These are phyloP conservation scores for Lippia alba DNA, from an alignment of 305 asterid genomes.

Conservation along the genomic window DNA sequence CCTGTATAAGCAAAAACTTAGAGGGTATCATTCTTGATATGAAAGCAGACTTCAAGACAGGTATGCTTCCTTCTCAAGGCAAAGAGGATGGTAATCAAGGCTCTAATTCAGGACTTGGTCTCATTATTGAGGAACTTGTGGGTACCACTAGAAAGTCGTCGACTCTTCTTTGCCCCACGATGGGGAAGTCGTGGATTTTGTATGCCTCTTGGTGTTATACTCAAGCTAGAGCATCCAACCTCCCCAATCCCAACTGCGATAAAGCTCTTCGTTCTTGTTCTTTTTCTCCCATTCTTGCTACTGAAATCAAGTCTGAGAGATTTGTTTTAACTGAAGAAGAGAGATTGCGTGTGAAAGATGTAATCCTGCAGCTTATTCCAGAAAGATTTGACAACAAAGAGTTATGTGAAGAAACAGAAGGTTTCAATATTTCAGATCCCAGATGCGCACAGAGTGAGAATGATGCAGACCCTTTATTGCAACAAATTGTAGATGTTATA, in stretches of 20 bases:
- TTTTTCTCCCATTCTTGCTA: conserved; percentile 68
- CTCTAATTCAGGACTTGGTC: conserved; percentile 47
- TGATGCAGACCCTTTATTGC: conserved; percentile 49
- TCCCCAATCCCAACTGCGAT: conserved; percentile 49
- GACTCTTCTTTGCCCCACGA: conserved; percentile 84
- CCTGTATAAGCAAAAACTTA: conserved; percentile 47
- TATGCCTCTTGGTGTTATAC: conserved; percentile 95
- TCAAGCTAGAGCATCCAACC: conserved; percentile 72
- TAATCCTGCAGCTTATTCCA: conserved; percentile 54
- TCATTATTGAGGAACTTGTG: conserved; percentile 73
- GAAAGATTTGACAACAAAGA: conserved; percentile 48
- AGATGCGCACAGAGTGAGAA: conserved; percentile 46
- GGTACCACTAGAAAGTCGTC: conserved; percentile 78
- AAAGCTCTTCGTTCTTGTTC: conserved; percentile 60
- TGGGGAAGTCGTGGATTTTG: conserved; percentile 97
- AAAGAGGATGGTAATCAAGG: conserved; percentile 48
- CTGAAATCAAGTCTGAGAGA: conserved; percentile 72
- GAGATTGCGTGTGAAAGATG: conserved; percentile 58
- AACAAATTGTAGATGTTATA: conserved; percentile 61
- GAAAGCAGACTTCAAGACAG: conserved; percentile 57
- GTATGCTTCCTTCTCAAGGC: conserved; percentile 51
- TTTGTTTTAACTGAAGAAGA: conserved; percentile 76
- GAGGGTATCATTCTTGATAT: conserved; percentile 62
- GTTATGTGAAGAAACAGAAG: conserved; percentile 50
- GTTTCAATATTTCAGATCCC: conserved; percentile 38